Base-by-base conservation (phyloP, 1,139 yeast genomes). In the Chernovozyma aurita region DNA sequence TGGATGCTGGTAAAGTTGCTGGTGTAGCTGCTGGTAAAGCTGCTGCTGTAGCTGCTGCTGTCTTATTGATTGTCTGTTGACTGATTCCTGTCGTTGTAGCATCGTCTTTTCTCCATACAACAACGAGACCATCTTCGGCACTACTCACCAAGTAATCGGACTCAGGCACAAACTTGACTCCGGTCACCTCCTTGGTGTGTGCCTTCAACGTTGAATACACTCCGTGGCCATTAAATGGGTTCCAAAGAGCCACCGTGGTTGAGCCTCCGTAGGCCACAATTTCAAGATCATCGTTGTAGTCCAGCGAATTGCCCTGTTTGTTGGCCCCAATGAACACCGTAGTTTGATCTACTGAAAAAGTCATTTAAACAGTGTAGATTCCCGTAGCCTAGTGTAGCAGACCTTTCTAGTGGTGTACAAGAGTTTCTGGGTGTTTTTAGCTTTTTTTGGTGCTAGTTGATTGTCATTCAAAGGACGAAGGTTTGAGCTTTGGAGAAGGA, bases 311-410 rank as follows among this genome's bases (percentile, higher is more conserved):
- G 9, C 84, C 72, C 49, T 84, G 90, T 45, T 77, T 75, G 53
- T 87, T 87, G 24, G 90, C 94, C 6, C 96, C 97, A 13, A 80
- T 68, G 47, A 86, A 80, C 7, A 82, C 65, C 30, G 84, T 85
- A 40, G 80, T 84, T 38, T 64, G 66, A 6, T 26, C 28, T 16
- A 26, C 28, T 26, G 28, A 6, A n/a, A 22, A 11, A 16, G 17
- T 29, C 32, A 41, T 22, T 8, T n/a, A n/a, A n/a, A n/a, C n/a
- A n/a, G n/a, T n/a, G n/a, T n/a, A n/a, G 18, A 20, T 25, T 15
- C 12, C 14, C 6, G 17, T 11, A 17, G 35, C 14, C n/a, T n/a
- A n/a, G n/a, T n/a, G n/a, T 17, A n/a, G 17, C 14, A 18, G 18
- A 13, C 17, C 22, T n/a, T 22, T 24, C 14, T 5, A n/a, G 8